phyloP scores from a whole-genome alignment of 2,329 filamentous ascomycete genomes.

The Pyricularia pennisetigena region DNA sequence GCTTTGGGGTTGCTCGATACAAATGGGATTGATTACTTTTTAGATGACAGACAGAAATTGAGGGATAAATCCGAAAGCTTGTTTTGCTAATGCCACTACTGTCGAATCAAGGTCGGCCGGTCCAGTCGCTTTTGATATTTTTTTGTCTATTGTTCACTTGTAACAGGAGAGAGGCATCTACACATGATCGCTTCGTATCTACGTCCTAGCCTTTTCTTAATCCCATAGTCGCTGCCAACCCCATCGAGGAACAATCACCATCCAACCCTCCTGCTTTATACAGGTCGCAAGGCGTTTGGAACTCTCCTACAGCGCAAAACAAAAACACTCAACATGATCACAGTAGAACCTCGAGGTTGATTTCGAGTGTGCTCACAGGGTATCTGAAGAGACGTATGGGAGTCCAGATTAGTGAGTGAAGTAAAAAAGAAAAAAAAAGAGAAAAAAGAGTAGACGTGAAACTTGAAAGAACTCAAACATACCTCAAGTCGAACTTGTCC shows the following conservation, averaged over 20 bases:
- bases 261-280: neutral
- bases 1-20: neutral
- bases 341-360: slow-evolving; percentile 91
- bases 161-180: neutral
- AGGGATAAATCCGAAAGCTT: neutral
- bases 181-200: neutral
- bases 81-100: neutral
- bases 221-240: neutral
- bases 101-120: neutral
- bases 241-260: neutral
- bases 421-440: neutral
- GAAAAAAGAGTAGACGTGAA: neutral
- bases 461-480: slow-evolving; percentile 17
- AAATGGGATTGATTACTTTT: neutral
- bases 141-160: neutral
- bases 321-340: slow-evolving; percentile 24
- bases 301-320: neutral
- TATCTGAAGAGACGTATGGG: slow-evolving; percentile 43
- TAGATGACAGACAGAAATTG: neutral
- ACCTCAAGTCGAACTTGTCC: slow-evolving; percentile 87
- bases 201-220: neutral
- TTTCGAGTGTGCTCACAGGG: slow-evolving; percentile 86
- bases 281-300: neutral
- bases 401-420: slow-evolving; percentile 11
- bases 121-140: neutral